A percentile compares a stretch with the other conserved stretches of the same genome.
Conservation (phyloP, 805 yeast genomes). For the Cyberlindnera xylosilytica region DNA sequence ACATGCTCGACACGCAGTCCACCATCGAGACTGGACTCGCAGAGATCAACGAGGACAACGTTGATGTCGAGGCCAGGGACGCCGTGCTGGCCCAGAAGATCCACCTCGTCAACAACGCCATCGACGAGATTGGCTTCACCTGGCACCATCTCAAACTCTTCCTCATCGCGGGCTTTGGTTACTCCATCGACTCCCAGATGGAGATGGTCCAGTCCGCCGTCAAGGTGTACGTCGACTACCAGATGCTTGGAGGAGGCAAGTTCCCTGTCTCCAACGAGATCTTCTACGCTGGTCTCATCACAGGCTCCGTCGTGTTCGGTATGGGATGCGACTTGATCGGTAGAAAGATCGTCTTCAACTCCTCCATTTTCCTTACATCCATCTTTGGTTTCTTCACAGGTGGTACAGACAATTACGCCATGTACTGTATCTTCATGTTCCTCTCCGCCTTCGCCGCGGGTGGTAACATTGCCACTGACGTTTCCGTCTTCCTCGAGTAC, state of each 20-base stretch:
- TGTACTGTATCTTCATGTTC: slow-evolving; percentile 46
- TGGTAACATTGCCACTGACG: slow-evolving; percentile 52
- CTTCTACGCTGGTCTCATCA: slow-evolving; percentile 45
- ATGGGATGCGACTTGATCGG: slow-evolving; percentile 50
- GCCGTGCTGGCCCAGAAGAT: slow-evolving; percentile 33
- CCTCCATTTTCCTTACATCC: slow-evolving; percentile 42
- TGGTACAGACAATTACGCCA: slow-evolving; percentile 43
- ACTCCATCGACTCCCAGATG: slow-evolving; percentile 49
- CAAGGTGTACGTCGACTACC: slow-evolving; percentile 42
- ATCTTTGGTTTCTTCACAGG: slow-evolving; percentile 48
- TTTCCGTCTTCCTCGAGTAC: slow-evolving; percentile 48
- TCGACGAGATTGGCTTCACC: slow-evolving; percentile 62
- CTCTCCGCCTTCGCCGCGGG: slow-evolving; percentile 44
- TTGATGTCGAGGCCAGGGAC: slow-evolving; percentile 30
- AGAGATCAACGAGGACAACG: slow-evolving; percentile 11
- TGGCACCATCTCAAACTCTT: slow-evolving; percentile 45
- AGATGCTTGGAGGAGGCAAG: slow-evolving; percentile 34
- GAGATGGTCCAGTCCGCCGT: slow-evolving; percentile 45
- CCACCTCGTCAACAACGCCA: slow-evolving; percentile 46
- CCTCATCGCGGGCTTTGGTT: slow-evolving; percentile 50
- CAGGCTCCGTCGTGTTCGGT: slow-evolving; percentile 50
- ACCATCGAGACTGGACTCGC: slow-evolving; percentile 10
- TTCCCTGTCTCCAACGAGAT: slow-evolving; percentile 44
- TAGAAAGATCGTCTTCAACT: slow-evolving; percentile 47
- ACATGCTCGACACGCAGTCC: slow-evolving; percentile 11